Conservation (phyloP, 768 basidiomycete genomes). For the Xerocomellus dryophilus region DNA sequence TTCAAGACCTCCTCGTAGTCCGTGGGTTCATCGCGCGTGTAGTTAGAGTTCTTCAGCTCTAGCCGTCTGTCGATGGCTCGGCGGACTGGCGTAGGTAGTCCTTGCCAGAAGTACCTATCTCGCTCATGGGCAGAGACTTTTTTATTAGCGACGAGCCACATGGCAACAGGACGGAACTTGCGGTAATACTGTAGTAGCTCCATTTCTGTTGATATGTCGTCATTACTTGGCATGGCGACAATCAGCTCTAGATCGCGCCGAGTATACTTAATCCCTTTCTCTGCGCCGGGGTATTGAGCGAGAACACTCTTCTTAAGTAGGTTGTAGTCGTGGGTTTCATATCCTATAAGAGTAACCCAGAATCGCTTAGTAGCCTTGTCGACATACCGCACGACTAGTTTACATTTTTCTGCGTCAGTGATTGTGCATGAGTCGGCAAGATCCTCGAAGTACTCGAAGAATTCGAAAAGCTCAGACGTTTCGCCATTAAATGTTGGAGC, state of each 20-base stretch:
- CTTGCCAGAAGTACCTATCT: neutral
- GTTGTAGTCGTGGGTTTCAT: neutral
- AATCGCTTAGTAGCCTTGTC: neutral
- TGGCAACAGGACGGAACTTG: neutral
- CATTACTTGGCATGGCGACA: neutral
- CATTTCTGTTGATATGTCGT: neutral
- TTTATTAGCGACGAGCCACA: neutral
- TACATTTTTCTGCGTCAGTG: neutral
- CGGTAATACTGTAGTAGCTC: neutral
- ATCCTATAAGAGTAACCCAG: neutral
- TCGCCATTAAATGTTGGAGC: too few relatives aligned
- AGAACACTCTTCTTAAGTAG: neutral
- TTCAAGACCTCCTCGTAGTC: neutral
- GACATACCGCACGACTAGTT: neutral
- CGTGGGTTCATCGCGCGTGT: neutral
- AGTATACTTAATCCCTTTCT: neutral
- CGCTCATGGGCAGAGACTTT: neutral
- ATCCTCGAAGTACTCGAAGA: too few relatives aligned
- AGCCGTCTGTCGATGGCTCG: neutral
- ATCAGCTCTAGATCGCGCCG: neutral
- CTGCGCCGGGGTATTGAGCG: neutral
- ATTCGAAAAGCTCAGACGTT: too few relatives aligned
- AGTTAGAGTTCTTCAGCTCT: neutral
- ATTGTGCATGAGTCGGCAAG: too few relatives aligned
- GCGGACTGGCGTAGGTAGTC: neutral